Base-by-base conservation (phyloP, 352 stramenopile species). In the Pythium guiyangense region DNA sequence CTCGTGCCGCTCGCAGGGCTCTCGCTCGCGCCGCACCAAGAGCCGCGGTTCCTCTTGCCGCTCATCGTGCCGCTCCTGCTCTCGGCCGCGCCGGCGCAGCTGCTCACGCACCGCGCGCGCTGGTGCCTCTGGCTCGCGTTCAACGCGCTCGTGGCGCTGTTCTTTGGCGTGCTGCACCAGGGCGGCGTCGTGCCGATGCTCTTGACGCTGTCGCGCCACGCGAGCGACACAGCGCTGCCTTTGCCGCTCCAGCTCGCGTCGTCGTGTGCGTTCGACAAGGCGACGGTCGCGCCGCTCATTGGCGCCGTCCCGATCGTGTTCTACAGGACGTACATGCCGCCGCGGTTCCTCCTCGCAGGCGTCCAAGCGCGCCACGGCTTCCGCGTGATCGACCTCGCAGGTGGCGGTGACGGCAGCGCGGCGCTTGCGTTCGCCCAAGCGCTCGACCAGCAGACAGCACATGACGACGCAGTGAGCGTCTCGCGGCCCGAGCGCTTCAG, bases 1-100 rank as follows among this genome's bases (percentile, higher is more conserved):
- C 46, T 96, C 10, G 66, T 97, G 8, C 92, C 92, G 25, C 66
- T 98, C 2, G 27, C 73, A 92, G 31, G 52, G 96, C 17, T 86
- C n/a, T n/a, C n/a, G n/a, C n/a, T n/a, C n/a, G n/a, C n/a, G n/a
- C n/a, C n/a, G n/a, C n/a, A n/a, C n/a, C n/a, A n/a, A n/a, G n/a
- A n/a, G n/a, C n/a, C n/a, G n/a, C n/a, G n/a, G n/a, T n/a, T n/a
- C n/a, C n/a, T n/a, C n/a, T n/a, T n/a, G n/a, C n/a, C n/a, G n/a
- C n/a, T n/a, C n/a, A n/a, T n/a, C n/a, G n/a, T n/a, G n/a, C n/a
- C n/a, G n/a, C n/a, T n/a, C n/a, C n/a, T n/a, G n/a, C n/a, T n/a
- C n/a, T n/a, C n/a, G n/a, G n/a, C n/a, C n/a, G n/a, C n/a, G n/a
- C n/a, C n/a, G n/a, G n/a, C n/a, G n/a, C n/a, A n/a, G n/a, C n/a